Conservation (phyloP, 2,329 filamentous ascomycete genomes). For the Xylariaceae sp. region DNA sequence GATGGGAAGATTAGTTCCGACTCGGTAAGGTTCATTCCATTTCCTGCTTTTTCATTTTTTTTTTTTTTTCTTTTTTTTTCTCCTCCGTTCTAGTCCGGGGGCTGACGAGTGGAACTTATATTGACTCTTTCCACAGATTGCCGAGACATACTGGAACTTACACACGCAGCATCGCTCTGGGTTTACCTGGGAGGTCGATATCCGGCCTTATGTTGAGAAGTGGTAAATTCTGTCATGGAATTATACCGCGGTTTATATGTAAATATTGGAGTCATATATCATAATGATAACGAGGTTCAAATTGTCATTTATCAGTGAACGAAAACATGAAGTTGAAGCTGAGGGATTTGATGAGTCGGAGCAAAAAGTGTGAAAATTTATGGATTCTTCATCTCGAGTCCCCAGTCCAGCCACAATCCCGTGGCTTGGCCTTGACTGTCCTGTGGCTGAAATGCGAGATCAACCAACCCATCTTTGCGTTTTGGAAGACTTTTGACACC, state of each 20-base stretch:
- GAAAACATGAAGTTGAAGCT: too few species aligned
- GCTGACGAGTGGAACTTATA: conserved; percentile 6
- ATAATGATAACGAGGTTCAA: background rate
- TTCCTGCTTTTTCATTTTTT: conserved; percentile 10
- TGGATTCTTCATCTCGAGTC: too few species aligned
- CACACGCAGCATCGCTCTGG: conserved; percentile 65
- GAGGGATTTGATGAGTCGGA: too few species aligned
- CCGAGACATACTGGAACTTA: conserved; percentile 68
- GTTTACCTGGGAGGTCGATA: conserved; percentile 67
- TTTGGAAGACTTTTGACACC: too few species aligned
- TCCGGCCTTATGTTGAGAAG: conserved; percentile 67
- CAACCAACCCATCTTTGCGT: too few species aligned
- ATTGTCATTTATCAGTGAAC: too few species aligned
- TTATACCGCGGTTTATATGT: too few species aligned
- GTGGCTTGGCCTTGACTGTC: too few species aligned
- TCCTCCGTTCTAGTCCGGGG: background rate
- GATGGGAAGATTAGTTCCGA: conserved; percentile 58
- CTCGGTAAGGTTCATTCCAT: conserved; percentile 46
- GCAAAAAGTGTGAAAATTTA: too few species aligned
- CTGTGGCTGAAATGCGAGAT: too few species aligned
- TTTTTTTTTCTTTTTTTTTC: conserved; percentile 7
- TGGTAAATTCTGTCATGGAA: conserved; percentile 32
- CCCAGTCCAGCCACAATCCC: too few species aligned
- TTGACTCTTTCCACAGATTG: conserved; percentile 43
- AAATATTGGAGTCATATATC: background rate